phyloP scores from a whole-genome alignment of 1,284 basidiomycete species.

The Cystobasidium sp. region DNA sequence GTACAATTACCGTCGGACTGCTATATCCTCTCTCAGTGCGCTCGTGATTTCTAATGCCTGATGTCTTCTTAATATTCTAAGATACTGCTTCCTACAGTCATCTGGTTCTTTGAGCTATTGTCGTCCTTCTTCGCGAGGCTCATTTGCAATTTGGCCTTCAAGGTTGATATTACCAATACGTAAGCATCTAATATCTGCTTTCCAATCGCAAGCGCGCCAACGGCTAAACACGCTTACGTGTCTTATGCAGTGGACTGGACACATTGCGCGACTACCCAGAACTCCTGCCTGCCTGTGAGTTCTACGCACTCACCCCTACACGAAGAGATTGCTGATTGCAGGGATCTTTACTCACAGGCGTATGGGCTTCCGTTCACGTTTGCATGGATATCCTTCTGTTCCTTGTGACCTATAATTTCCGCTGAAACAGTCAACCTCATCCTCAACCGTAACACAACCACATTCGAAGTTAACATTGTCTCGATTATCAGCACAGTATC shows the following conservation, averaged over 20 bases:
- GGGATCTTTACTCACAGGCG: constrained; percentile 51
- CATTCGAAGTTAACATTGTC: too few relatives aligned
- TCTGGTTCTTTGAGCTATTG: constrained; percentile 63
- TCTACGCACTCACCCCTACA: not conserved
- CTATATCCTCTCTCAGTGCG: constrained; percentile 59
- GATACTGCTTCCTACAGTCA: constrained; percentile 51
- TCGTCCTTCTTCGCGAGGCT: constrained; percentile 60
- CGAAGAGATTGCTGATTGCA: not conserved
- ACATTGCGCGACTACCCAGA: constrained; percentile 63
- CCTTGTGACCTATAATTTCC: constrained; percentile 51
- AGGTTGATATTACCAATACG: constrained; percentile 61
- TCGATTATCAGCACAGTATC: too few relatives aligned
- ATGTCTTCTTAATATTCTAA: not conserved
- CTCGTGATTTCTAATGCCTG: too few relatives aligned
- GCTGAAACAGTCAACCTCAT: constrained; percentile 19
- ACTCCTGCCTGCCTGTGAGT: constrained; percentile 57
- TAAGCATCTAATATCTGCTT: not conserved
- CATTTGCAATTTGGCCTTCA: constrained; percentile 59
- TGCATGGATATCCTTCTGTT: constrained; percentile 63
- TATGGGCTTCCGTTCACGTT: constrained; percentile 63
- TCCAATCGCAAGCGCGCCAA: not conserved
- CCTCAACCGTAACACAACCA: too few relatives aligned
- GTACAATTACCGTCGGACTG: constrained; percentile 64
- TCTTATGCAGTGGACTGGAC: constrained; percentile 58
- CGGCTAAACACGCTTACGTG: not conserved